Conservation (phyloP, 768 basidiomycete species). For the Tulasnella sp. region DNA sequence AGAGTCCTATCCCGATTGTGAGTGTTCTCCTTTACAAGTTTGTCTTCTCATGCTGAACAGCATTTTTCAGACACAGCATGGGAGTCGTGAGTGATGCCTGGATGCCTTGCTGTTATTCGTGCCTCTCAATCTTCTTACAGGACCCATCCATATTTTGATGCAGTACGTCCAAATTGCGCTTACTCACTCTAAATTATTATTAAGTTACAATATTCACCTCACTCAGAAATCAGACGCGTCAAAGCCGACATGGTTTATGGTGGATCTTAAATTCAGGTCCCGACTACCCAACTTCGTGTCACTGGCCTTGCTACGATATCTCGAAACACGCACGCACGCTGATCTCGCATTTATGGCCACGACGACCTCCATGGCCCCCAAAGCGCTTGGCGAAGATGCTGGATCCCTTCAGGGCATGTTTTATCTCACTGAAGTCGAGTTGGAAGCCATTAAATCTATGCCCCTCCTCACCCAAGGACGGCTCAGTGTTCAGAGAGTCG, state of each 20-base stretch:
- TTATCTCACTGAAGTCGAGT: conserved; percentile 13
- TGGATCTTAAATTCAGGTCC: conserved; percentile 56
- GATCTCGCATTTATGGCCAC: conserved; percentile 58
- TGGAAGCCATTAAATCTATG: conserved; percentile 43
- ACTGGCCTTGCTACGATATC: conserved; percentile 60
- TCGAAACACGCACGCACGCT: conserved; percentile 32
- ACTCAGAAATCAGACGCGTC: conserved; percentile 62
- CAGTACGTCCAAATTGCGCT: conserved; percentile 34
- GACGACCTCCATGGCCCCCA: conserved; percentile 28
- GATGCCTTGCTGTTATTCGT: conserved; percentile 6
- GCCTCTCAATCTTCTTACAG: conserved; percentile 25
- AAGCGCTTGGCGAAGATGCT: too few species aligned
- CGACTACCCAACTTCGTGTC: conserved; percentile 67
- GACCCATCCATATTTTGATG: conserved; percentile 69
- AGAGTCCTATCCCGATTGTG: conserved; percentile 86
- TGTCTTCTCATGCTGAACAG: neutral
- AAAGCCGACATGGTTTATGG: conserved; percentile 89
- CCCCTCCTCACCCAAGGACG: conserved; percentile 68
- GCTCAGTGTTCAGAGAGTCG: conserved; percentile 78
- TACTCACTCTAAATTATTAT: neutral
- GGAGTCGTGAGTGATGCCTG: conserved; percentile 58
- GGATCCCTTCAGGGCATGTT: neutral
- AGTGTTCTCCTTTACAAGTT: too few species aligned
- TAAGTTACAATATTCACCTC: neutral
- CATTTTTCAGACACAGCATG: conserved; percentile 64